A percentile compares a stretch with the other conserved stretches of the same genome.
Evolutionary conservation across 306 rosid species (phyloP).

Genomic region (Fagus crenata): DNA sequence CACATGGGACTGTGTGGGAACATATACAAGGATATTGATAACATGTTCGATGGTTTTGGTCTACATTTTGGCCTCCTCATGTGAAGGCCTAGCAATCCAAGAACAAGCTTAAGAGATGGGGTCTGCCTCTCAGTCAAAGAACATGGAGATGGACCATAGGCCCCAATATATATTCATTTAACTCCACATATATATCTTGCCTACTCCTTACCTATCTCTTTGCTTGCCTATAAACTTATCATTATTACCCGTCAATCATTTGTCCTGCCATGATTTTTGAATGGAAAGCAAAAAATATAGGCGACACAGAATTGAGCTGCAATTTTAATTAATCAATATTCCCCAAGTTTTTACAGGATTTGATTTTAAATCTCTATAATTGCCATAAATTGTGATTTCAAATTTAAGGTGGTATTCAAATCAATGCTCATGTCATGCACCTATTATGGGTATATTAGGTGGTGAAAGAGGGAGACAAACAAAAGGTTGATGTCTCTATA

Average conservation of each 20-base stretch:
- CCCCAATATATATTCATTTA: background rate
- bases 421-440: no score
- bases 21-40: constrained; percentile 21
- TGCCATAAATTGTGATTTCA: no score
- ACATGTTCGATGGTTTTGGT: constrained; percentile 49
- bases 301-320: no score
- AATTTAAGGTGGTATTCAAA: no score
- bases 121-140: constrained; percentile 43
- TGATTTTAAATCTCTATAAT: no score
- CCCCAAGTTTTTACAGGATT: background rate
- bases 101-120: constrained; percentile 33
- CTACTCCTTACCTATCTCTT: background rate
- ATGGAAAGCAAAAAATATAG: background rate
- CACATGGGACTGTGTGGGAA: constrained; percentile 15
- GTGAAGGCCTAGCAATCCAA: constrained; percentile 38
- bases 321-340: constrained; percentile 4
- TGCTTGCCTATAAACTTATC: background rate
- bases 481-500: no score
- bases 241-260: background rate
- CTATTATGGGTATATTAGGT: no score
- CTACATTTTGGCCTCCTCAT: constrained; percentile 41
- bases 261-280: background rate
- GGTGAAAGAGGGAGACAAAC: no score
- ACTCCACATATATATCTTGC: background rate
- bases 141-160: constrained; percentile 34